Base-by-base conservation (phyloP, 768 basidiomycete genomes). In the Tubosaeta sp. region DNA sequence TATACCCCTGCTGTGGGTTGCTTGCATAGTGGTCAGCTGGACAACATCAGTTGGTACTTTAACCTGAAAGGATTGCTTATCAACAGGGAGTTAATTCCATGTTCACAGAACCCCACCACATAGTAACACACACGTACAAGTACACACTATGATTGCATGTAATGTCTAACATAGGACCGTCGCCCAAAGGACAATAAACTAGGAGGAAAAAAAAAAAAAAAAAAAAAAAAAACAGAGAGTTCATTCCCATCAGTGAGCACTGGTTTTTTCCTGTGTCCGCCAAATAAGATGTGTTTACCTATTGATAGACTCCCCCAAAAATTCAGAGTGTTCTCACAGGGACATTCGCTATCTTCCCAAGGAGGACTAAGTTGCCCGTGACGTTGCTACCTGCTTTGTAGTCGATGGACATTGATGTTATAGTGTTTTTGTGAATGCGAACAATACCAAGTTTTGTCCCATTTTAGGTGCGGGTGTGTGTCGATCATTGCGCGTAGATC, bases 21-120 rank as follows among this genome's bases (percentile, higher is more conserved):
- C 65, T 49, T 63, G 7, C 67, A 65, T n/a, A n/a, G n/a, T 6
- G 63, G 60, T 19, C 66, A 43, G 37, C 55, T 84, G 49, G 71
- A 72, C 50, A 54, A 70, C 43, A 78, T 86, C 49, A 76, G 74
- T 42, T 86, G 77, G 74, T 85, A 84, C 64, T 84, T 80, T 68
- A 76, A 86, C 63, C 54, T 85, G 57, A 74, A 74, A 59, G 86
- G 86, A 31, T 85, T 83, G 27, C 25, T 34, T 6, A 32, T 16
- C 6, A 27, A 86, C 56, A 87, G 86, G 6, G 52, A 63, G n/a
- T n/a, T n/a, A n/a, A n/a, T n/a, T n/a, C n/a, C n/a, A n/a, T n/a
- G n/a, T n/a, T n/a, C n/a, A n/a, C n/a, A n/a, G n/a, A n/a, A n/a
- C n/a, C n/a, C n/a, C n/a, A n/a, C n/a, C n/a, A n/a, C n/a, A n/a